Conservation (phyloP, 1,139 yeast genomes). For the Geotrichum europaeum region DNA sequence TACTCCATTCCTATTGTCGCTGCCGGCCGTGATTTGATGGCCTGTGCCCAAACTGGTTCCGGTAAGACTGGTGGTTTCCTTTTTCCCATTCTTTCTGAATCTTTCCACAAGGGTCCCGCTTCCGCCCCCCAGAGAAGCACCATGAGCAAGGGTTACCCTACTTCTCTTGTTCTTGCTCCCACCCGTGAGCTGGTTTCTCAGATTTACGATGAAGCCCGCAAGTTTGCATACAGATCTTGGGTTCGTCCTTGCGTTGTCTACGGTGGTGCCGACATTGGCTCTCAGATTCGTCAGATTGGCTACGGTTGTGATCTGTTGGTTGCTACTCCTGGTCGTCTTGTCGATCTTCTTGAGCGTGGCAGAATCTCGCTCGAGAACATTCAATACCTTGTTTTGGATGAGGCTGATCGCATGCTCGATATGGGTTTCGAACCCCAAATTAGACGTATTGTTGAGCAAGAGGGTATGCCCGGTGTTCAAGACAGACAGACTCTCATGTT, state of each 20-base stretch:
- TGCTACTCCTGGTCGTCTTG: slow-evolving; percentile 98
- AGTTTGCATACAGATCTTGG: slow-evolving; percentile 97
- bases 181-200: slow-evolving; percentile 98
- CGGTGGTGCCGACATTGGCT: slow-evolving; percentile 94
- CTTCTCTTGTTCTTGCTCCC: slow-evolving; percentile 93
- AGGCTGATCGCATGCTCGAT: slow-evolving; percentile 99
- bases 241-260: slow-evolving; percentile 93
- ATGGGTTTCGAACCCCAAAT: slow-evolving; percentile 99
- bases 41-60: slow-evolving; percentile 99
- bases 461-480: slow-evolving; percentile 90
- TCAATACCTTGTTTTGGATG: slow-evolving; percentile 91
- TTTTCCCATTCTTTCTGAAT: slow-evolving; percentile 94
- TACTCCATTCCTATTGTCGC: slow-evolving; percentile 97
- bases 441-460: slow-evolving; percentile 94
- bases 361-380: slow-evolving; percentile 82
- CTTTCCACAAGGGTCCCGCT: slow-evolving; percentile 85
- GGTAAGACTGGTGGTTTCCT: slow-evolving; percentile 99
- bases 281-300: slow-evolving; percentile 82
- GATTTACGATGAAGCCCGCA: slow-evolving; percentile 91
- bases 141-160: slow-evolving; percentile 70
- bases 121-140: slow-evolving; percentile 44
- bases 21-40: slow-evolving; percentile 96
- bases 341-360: slow-evolving; percentile 93
- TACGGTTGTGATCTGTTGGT: slow-evolving; percentile 94
- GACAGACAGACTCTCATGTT: slow-evolving; percentile 96